Conservation (phyloP, 2,329 filamentous ascomycete species). For the Xylariaceae sp. region DNA sequence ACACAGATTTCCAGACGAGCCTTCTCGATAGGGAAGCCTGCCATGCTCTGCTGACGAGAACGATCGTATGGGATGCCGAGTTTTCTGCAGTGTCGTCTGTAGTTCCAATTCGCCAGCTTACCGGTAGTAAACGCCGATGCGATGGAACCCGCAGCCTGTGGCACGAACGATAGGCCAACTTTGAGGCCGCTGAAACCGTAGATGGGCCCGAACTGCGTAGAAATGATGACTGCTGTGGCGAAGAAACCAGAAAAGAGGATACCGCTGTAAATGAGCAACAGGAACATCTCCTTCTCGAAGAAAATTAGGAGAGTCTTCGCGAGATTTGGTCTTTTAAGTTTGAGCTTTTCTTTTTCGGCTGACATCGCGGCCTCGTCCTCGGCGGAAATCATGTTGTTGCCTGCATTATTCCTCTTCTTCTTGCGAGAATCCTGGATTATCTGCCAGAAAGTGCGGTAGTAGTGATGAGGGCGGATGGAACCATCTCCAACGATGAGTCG, state of each 20-base stretch:
- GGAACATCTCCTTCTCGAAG: slow-evolving; percentile 34
- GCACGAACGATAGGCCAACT: slow-evolving; percentile 39
- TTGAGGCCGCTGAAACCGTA: slow-evolving; percentile 52
- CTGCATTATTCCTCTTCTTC: slow-evolving; percentile 4
- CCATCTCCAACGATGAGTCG: slow-evolving; percentile 44
- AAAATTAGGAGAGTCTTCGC: slow-evolving; percentile 33
- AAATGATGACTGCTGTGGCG: slow-evolving; percentile 31
- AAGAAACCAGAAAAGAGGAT: slow-evolving; percentile 35
- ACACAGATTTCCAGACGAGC: slow-evolving; percentile 34
- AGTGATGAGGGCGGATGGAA: slow-evolving; percentile 33
- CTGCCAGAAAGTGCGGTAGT: slow-evolving; percentile 30
- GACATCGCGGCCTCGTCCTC: slow-evolving; percentile 11
- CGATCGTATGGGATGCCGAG: slow-evolving; percentile 47
- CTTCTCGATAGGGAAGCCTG: slow-evolving; percentile 30
- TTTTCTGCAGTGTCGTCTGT: slow-evolving; percentile 47
- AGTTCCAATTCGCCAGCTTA: slow-evolving; percentile 57
- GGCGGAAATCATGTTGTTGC: slow-evolving; percentile 10
- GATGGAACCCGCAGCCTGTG: slow-evolving; percentile 35
- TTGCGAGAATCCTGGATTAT: slow-evolving; percentile 20
- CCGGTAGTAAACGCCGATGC: slow-evolving; percentile 37
- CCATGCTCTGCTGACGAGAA: slow-evolving; percentile 39
- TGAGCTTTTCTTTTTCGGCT: slow-evolving; percentile 16
- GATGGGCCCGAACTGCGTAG: slow-evolving; percentile 34
- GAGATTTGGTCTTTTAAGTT: slow-evolving; percentile 29
- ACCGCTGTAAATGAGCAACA: slow-evolving; percentile 33